Evolutionary conservation across 2,329 filamentous ascomycete species (phyloP).

Genomic region (Microdochium bolleyi): DNA sequence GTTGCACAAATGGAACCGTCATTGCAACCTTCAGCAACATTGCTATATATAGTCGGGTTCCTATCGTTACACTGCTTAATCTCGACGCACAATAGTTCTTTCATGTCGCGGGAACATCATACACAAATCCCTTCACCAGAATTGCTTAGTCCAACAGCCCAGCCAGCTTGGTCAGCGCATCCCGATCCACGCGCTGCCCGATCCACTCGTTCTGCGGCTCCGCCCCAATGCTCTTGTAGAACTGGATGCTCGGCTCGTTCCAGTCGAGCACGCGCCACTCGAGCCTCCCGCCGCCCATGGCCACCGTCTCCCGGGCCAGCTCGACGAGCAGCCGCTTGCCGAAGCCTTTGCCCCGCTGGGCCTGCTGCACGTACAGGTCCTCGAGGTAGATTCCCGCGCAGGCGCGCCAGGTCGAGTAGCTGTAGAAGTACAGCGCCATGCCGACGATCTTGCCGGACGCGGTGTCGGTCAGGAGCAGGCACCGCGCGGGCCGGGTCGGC

Average conservation of each 20-base stretch:
- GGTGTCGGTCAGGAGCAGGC: conserved; percentile 55
- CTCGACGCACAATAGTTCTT: too few species aligned
- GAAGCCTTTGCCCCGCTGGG: conserved; percentile 68
- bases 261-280: conserved; percentile 92
- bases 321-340: conserved; percentile 67
- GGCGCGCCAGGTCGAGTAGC: conserved; percentile 91
- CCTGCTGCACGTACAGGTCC: conserved; percentile 75
- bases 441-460: conserved; percentile 51
- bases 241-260: conserved; percentile 85
- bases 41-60: too few species aligned
- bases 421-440: conserved; percentile 91
- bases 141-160: conserved; percentile 24
- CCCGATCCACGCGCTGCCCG: conserved; percentile 65
- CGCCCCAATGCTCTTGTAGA: conserved; percentile 70
- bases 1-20: too few species aligned
- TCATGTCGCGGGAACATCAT: too few species aligned
- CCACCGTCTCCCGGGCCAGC: conserved; percentile 71
- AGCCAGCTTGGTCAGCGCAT: conserved; percentile 54
- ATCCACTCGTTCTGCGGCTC: conserved; percentile 64
- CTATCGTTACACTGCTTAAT: too few species aligned
- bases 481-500: conserved; percentile 60
- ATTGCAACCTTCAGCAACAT: too few species aligned
- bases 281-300: conserved; percentile 64
- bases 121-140: background rate
- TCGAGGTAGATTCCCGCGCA: conserved; percentile 86